Base-by-base conservation (phyloP, 1,284 basidiomycete genomes). In the Leccinum solheimii region DNA sequence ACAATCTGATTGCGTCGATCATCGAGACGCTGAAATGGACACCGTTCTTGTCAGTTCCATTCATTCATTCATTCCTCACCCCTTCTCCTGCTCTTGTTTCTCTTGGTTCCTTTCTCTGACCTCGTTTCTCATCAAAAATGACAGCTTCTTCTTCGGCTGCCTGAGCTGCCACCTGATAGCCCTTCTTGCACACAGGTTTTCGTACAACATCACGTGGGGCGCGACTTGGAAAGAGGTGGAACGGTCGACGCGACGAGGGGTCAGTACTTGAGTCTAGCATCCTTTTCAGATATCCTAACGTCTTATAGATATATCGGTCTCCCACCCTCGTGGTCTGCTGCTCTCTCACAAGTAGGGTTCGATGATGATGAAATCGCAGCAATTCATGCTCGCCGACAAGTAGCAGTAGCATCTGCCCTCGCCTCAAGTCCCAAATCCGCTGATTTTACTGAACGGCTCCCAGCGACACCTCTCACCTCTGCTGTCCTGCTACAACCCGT, bases 131-230 rank as follows among this genome's bases (percentile, higher is more conserved):
- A 1, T 26, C 26, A 26, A 26, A 4, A 26, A 26, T 26, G 26
- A 1, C 26, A 26, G 26, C 26, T 26, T 26, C 26, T 26, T 21
- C 23, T 23, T 23, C 23, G 23, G 23, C 23, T 23, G 23, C 23
- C 23, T 23, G 23, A 23, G 23, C 26, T 26, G 26, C 26, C 26
- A 91, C 63, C 81, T 94, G 34, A 80, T 84, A 8, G 90, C 93
- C 0, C 77, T 95, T 10, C 81, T 92, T 10, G 85, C 91, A 0
- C 93, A 95, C 75, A 65, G 92, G 64, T 87, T 94, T 73, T 91
- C 90, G 2, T 92, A 91, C 78, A 88, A 94, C 76, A 95, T 95
- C 79, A 85, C 82, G 5, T 94, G 90, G 90, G 85, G 84, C 13
- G 88, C 88, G 13, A 91, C 89, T 5, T 86, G 84, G 74, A 92